Evolutionary conservation across 2,329 filamentous ascomycete genomes (phyloP), one percentile per base, ranked within the genome.

Genomic region (Akanthomyces uredinophilus): DNA sequence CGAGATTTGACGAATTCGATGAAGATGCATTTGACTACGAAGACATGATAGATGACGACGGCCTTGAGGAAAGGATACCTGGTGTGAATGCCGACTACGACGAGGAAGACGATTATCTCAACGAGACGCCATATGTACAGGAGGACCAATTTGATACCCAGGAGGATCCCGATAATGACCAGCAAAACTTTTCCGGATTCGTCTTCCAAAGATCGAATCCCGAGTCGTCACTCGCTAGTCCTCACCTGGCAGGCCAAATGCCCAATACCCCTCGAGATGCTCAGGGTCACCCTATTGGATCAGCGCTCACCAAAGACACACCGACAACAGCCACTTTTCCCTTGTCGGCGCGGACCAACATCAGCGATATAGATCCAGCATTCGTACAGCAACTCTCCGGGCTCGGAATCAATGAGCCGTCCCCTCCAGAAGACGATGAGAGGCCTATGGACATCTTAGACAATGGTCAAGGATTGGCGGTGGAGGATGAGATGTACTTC

Each of bases 51-150:
- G 84, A 87, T 32, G 85, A 87, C 56, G 87, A 84, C 66, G 86
- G 82, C 0, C 75, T 86, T 3, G 87, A 90, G 65, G 88, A 90
- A 70, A 78, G 78, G n/a, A 89, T 89, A 32, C 87, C 87, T 0
- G 83, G 82, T 3, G 73, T 81, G n/a, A 76, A 85, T 69, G 77
- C 75, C 4, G 80, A 83, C 63, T 74, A 74, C 32, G 74, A 78
- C 11, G 76, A 80, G n/a, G 74, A 77, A 14, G 73, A 77, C 27
- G 71, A 76, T 53, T 68, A 73, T 14, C 69, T 73, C 22, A 70
- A 70, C 13, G 68, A 71, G 41, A 56, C 51, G 41, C 44, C 55
- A 7, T 66, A 70, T 35, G 66, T 67, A 27, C 68, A 73, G 41
- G 66, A 71, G 29, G 61, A 64, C n/a, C 67, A 67, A 5, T 51